Evolutionary conservation across 1,284 basidiomycete species (phyloP).

Genomic region (Coniophora puteana): DNA sequence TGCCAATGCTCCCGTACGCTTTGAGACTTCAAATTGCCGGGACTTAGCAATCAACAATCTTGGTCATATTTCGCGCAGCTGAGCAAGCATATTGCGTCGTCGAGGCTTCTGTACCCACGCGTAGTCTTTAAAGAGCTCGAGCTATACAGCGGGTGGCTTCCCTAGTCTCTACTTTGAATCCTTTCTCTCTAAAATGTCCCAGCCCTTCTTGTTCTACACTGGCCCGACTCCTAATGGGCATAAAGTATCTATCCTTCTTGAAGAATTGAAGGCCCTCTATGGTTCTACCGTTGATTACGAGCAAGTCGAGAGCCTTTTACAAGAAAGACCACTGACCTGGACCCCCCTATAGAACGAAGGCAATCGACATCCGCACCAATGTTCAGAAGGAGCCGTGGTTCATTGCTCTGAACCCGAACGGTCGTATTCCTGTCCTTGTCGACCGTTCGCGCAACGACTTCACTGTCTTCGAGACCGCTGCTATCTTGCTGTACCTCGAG

Average conservation of each 20-base stretch:
- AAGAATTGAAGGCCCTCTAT: constrained; percentile 66
- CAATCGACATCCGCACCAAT: constrained; percentile 46
- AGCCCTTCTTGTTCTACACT: constrained; percentile 61
- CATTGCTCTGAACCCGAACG: constrained; percentile 56
- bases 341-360: constrained; percentile 33
- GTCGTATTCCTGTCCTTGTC: constrained; percentile 54
- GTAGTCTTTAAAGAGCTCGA: not conserved
- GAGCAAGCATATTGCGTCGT: no score
- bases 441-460: constrained; percentile 41
- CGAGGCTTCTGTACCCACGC: no score
- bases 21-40: no score
- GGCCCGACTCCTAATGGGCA: constrained; percentile 66
- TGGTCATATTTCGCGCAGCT: no score
- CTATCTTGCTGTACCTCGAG: constrained; percentile 56
- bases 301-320: constrained; percentile 25
- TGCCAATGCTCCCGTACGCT: no score
- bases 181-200: constrained; percentile 16
- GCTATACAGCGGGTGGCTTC: not conserved
- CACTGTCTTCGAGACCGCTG: constrained; percentile 55
- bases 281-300: constrained; percentile 51
- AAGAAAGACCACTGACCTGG: constrained; percentile 4
- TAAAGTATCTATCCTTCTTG: constrained; percentile 60
- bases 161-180: not conserved
- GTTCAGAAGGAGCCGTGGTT: constrained; percentile 52
- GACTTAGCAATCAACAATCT: no score